These are phyloP conservation scores for Claviceps pusilla DNA, from an alignment of 2,329 filamentous ascomycete species.

Conservation along the genomic window DNA sequence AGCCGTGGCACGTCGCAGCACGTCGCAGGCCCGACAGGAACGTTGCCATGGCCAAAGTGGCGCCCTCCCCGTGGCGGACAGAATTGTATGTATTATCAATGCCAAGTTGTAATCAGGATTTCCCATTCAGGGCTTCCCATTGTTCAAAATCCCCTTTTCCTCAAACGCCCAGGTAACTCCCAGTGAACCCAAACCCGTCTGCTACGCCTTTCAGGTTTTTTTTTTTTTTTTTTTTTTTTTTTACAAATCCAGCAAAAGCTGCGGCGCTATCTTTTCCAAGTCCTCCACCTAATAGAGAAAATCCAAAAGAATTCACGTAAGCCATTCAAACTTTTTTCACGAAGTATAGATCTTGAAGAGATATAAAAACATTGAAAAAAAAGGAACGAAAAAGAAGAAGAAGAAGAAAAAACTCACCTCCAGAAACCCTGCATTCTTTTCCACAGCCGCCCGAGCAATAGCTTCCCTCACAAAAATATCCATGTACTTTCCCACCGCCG, in stretches of 20 bases:
- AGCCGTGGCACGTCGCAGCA: neutral
- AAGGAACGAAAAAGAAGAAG: neutral
- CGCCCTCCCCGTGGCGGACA: neutral
- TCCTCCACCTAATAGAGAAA: constrained; percentile 53
- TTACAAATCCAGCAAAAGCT: constrained; percentile 60
- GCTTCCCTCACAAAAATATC: constrained; percentile 85
- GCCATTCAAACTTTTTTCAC: neutral
- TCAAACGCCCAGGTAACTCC: neutral
- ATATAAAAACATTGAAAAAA: too few species aligned
- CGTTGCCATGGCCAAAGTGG: neutral
- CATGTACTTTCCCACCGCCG: constrained; percentile 67
- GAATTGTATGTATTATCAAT: too few species aligned
- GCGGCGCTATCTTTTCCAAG: constrained; percentile 72
- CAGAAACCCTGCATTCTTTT: constrained; percentile 54
- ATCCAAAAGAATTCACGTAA: neutral
- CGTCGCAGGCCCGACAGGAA: neutral
- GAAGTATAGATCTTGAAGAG: too few species aligned
- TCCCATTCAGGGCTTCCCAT: neutral
- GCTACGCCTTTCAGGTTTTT: neutral
- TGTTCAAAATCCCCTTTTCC: neutral
- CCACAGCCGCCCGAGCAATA: constrained; percentile 61
- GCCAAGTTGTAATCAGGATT: too few species aligned
- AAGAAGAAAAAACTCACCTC: constrained; percentile 42
- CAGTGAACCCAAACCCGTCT: neutral
- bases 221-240: too few species aligned